Evolutionary conservation across 371 early-diverging fungal species (phyloP), one percentile per base, ranked within the genome.

Genomic region (Thermomucor indicae-seudaticae): DNA sequence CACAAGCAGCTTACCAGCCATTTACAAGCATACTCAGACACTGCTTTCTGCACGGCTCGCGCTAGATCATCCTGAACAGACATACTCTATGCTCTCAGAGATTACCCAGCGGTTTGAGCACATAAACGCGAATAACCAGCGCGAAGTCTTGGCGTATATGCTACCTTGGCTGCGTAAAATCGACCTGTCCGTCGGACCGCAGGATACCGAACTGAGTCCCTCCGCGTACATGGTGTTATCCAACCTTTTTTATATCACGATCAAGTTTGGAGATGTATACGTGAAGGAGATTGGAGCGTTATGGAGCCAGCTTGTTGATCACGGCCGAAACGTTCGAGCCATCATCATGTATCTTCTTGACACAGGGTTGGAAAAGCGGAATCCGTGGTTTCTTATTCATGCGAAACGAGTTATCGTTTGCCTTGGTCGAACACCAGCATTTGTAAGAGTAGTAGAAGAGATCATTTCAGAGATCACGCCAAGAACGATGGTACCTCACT

Each of bases 161-260:
- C 57, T 84, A 2, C 95, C 97, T 0, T 96, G 97, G 97, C 67
- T 93, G 29, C 75, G 84, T 22, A 92, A 91, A 48, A 70, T 93
- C 0, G 83, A 86, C 43, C 65, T 91, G 29, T 55, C 59, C 0
- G 67, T 81, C 12, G 84, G 75, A 1, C 61, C 70, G 0, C 64
- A 68, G 8, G 74, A 77, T 16, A 67, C 69, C 0, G 82, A 73
- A 37, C 63, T 75, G 23, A 78, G 79, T 35, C 63, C 72, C 0
- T 73, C 74, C n/a, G 82, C 84, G 12, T 75, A 73, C 65, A 72
- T 86, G 45, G 79, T 93, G 11, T 65, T 95, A 14, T 87, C 81
- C 29, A 92, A 93, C 62, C 59, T 96, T 27, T 88, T 90, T 54
- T 92, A 84, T 54, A 66, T 95, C 43, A 95, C 95, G 0, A 79